phyloP scores from a whole-genome alignment of 2,329 filamentous ascomycete species.

The Alternaria tenuissima region DNA sequence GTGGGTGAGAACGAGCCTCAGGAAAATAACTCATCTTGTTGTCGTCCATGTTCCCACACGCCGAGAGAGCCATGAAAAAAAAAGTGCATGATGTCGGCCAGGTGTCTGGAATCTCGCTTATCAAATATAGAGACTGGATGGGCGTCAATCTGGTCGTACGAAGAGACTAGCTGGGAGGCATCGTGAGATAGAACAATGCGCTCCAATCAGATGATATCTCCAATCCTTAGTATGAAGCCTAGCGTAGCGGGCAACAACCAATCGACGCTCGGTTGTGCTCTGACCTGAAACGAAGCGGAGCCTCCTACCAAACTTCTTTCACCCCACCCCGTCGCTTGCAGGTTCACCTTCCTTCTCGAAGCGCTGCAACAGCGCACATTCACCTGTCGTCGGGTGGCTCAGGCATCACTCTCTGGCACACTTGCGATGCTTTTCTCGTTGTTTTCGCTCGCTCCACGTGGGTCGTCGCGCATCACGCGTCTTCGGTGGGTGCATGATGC shows the following conservation, averaged over 20 bases:
- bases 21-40: slow-evolving; percentile 10
- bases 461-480: slow-evolving; percentile 29
- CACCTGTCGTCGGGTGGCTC: slow-evolving; percentile 45
- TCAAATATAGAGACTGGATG: slow-evolving; percentile 35
- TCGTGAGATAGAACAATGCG: slow-evolving; percentile 26
- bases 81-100: slow-evolving; percentile 10
- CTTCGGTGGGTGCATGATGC: slow-evolving; percentile 16
- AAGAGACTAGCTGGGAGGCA: slow-evolving; percentile 7
- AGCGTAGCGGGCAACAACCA: slow-evolving; percentile 24
- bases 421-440: slow-evolving; percentile 23
- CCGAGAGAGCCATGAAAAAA: slow-evolving; percentile 1
- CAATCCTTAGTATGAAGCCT: slow-evolving; percentile 11
- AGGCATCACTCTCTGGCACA: slow-evolving; percentile 30
- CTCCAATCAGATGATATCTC: slow-evolving; percentile 33
- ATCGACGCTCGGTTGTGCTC: slow-evolving; percentile 23
- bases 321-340: slow-evolving; percentile 27
- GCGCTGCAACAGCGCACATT: slow-evolving; percentile 39
- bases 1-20: slow-evolving; percentile 1
- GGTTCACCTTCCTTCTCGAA: slow-evolving; percentile 30
- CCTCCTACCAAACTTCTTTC: slow-evolving; percentile 28
- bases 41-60: not conserved
- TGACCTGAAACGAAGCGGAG: slow-evolving; percentile 33
- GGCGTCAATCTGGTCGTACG: slow-evolving; percentile 35
- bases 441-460: slow-evolving; percentile 22
- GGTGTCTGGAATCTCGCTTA: slow-evolving; percentile 18